Evolutionary conservation across 352 stramenopile genomes (phyloP).

Genomic region (Phytopythium delawarense): DNA sequence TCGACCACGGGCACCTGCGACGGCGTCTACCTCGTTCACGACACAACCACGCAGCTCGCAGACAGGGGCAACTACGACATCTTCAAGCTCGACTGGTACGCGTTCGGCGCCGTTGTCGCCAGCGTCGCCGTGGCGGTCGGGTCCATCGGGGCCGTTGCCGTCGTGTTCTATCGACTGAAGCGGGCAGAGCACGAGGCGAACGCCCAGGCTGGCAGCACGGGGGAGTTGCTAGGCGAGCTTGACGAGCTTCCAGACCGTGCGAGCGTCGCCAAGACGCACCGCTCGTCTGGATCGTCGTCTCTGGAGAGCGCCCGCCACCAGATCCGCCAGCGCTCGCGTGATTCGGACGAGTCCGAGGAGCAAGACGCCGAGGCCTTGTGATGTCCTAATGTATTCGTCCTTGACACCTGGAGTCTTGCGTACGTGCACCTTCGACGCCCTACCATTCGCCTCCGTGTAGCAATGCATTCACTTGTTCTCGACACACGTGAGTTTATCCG

Average conservation of each 20-base stretch:
- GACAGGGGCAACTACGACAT: constrained; percentile 59
- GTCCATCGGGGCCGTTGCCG: constrained; percentile 35
- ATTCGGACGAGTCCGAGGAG: constrained; percentile 3
- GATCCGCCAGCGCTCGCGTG: constrained; percentile 6
- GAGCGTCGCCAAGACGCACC: neutral
- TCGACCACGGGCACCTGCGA: constrained; percentile 35
- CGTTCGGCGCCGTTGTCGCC: constrained; percentile 52
- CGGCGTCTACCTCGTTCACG: constrained; percentile 63
- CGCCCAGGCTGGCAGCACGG: constrained; percentile 21
- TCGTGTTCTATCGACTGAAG: constrained; percentile 48
- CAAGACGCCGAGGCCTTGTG: neutral
- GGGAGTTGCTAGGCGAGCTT: constrained; percentile 30
- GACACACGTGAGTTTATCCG: neutral
- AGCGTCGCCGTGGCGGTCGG: constrained; percentile 49
- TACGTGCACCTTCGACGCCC: neutral
- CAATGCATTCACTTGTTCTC: neutral
- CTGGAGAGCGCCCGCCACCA: neutral
- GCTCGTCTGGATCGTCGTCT: constrained; percentile 1
- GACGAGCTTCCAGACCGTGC: constrained; percentile 12
- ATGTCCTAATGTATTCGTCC: neutral
- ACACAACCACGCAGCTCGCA: constrained; percentile 49
- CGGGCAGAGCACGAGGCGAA: constrained; percentile 17
- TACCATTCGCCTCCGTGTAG: neutral
- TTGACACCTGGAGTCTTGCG: neutral
- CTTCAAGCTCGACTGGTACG: constrained; percentile 41